Evolutionary conservation across 2,329 filamentous ascomycete genomes (phyloP).

Genomic region (Verticillium nubilum): DNA sequence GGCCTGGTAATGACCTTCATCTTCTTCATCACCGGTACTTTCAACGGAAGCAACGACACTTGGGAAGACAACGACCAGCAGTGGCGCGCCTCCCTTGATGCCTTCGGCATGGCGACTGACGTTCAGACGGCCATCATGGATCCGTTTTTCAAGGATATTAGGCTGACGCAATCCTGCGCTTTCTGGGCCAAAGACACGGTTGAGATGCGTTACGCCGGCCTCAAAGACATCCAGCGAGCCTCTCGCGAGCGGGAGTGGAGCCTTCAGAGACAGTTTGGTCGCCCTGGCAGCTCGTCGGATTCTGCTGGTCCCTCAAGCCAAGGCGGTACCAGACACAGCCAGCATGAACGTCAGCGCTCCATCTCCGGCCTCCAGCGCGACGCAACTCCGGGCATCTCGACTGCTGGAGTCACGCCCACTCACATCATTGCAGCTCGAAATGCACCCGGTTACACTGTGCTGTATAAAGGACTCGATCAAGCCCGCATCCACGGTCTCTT

Average conservation of each 20-base stretch:
- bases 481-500: slow-evolving; percentile 6
- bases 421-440: background rate
- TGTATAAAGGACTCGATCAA: slow-evolving; percentile 8
- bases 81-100: slow-evolving; percentile 6
- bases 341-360: background rate
- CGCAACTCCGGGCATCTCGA: background rate
- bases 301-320: background rate
- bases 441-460: background rate
- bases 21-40: slow-evolving; percentile 7
- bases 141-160: slow-evolving; percentile 9
- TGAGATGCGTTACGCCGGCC: slow-evolving; percentile 11
- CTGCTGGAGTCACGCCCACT: background rate
- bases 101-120: slow-evolving; percentile 4
- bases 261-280: background rate
- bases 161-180: slow-evolving; percentile 8
- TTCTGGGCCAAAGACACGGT: slow-evolving; percentile 12
- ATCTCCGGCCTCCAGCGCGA: background rate
- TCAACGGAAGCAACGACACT: slow-evolving; percentile 3
- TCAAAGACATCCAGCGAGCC: slow-evolving; percentile 5
- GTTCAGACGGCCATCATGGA: slow-evolving; percentile 14
- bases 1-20: background rate
- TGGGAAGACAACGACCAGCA: slow-evolving; percentile 3
- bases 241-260: slow-evolving; percentile 2
- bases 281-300: background rate
- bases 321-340: too few species aligned